Evolutionary conservation across 768 basidiomycete species (phyloP).

Genomic region (Lepiota venenata): DNA sequence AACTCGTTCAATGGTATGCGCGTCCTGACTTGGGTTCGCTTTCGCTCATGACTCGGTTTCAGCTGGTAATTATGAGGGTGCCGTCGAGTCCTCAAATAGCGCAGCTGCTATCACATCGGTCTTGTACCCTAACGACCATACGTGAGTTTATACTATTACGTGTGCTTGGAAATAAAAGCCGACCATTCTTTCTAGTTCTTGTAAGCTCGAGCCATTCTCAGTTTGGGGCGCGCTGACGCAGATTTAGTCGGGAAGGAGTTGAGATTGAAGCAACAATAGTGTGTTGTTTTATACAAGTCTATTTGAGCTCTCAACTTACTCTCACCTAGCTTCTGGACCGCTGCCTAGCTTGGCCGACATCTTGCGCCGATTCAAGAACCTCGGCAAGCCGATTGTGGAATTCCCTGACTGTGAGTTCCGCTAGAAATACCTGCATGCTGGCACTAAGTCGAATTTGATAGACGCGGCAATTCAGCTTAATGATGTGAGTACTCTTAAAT

Average conservation of each 20-base stretch:
- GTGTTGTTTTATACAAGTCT: slow-evolving; percentile 13
- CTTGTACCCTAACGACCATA: slow-evolving; percentile 94
- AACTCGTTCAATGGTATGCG: slow-evolving; percentile 88
- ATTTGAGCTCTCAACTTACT: not conserved
- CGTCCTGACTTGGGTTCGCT: not conserved
- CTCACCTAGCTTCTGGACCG: slow-evolving; percentile 71
- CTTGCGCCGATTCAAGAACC: slow-evolving; percentile 88
- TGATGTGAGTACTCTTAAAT: slow-evolving; percentile 49
- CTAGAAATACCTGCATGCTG: not conserved
- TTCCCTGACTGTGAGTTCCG: slow-evolving; percentile 72
- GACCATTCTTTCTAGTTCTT: slow-evolving; percentile 28
- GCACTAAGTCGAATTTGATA: slow-evolving; percentile 22
- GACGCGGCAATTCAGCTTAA: slow-evolving; percentile 95
- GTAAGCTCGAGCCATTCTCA: slow-evolving; percentile 27
- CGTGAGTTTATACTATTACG: slow-evolving; percentile 31
- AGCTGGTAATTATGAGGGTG: slow-evolving; percentile 93
- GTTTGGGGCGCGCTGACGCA: not conserved
- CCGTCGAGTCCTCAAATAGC: slow-evolving; percentile 84
- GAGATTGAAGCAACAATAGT: slow-evolving; percentile 94
- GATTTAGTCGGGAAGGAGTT: slow-evolving; percentile 76
- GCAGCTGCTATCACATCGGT: slow-evolving; percentile 95
- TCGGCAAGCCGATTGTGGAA: slow-evolving; percentile 72
- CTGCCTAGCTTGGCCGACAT: slow-evolving; percentile 88
- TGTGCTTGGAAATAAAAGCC: slow-evolving; percentile 3
- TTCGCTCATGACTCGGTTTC: not conserved